Base-by-base conservation (phyloP, 768 basidiomycete genomes). In the Russula dissimulans region DNA sequence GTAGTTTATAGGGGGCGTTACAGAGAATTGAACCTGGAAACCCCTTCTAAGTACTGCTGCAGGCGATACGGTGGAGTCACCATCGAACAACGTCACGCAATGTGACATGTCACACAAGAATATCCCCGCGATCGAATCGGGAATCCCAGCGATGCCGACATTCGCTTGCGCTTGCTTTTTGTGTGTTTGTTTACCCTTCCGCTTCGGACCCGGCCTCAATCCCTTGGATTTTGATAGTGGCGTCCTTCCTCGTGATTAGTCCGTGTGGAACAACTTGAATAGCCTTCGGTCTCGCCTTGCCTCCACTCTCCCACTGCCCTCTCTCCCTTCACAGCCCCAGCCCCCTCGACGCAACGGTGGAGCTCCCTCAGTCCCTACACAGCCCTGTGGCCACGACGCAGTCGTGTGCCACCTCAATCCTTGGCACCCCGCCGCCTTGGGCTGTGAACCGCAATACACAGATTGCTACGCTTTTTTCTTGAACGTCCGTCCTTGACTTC, bases 21-120 rank as follows among this genome's bases (percentile, higher is more conserved):
- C n/a, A 45, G 42, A 43, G 46, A 49, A 41, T 69, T 53, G 39
- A 55, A 55, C 60, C 26, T 52, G 32, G 34, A 56, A 12, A 42
- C 56, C 42, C 48, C 22, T 26, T 58, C 57, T 58, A 58, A 58
- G 22, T 26, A 26, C 22, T 26, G 22, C 22, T 32, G 54, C 12
- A 54, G 62, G 62, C 62, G 62, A 61, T 63, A 63, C 49, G 71
- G 66, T 52, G 67, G 71, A 50, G 74, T 70, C 48, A 57, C 22
- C 22, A 70, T 18, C 43, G 74, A 48, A 56, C 76, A n/a, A 71
- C 71, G 62, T 72, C 67, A 46, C 68, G 61, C 2, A 26, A 5
- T 41, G 39, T 62, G 52, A 60, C 59, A 10, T 2, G 38, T 60
- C 54, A 44, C 54, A 7, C n/a, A 7, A 17, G 6, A 15, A 42